These are phyloP conservation scores for Scutellaria galericulata DNA, from an alignment of 257 asterid species.

Conservation along the genomic window DNA sequence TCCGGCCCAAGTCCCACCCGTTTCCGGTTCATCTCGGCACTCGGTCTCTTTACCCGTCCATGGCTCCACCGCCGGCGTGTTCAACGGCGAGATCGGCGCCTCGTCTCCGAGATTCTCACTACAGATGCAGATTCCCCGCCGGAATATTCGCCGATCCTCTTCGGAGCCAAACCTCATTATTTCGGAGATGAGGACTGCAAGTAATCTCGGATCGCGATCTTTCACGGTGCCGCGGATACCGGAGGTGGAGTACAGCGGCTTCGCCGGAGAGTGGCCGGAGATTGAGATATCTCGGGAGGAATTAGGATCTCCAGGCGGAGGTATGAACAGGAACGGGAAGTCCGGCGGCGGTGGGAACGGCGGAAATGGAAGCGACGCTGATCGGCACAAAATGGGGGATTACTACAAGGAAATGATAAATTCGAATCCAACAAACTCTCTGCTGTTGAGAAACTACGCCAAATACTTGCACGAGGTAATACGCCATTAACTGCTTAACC, in stretches of 20 bases:
- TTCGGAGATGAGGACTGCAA: constrained; percentile 20
- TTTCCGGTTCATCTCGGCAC: constrained; percentile 34
- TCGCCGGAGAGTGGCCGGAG: constrained; percentile 27
- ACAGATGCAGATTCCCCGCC: constrained; percentile 30
- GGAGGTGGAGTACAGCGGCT: constrained; percentile 42
- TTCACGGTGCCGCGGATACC: constrained; percentile 39
- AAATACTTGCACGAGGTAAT: constrained; percentile 77
- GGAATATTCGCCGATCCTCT: constrained; percentile 43
- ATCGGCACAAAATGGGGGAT: constrained; percentile 43
- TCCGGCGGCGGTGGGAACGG: constrained; percentile 48
- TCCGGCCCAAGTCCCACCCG: constrained; percentile 31
- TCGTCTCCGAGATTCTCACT: constrained; percentile 42
- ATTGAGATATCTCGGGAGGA: constrained; percentile 29
- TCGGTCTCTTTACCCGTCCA: constrained; percentile 33
- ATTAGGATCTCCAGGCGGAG: constrained; percentile 53
- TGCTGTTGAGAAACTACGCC: constrained; percentile 72
- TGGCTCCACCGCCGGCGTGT: background rate
- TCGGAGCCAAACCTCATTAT: constrained; percentile 50
- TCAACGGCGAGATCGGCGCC: background rate
- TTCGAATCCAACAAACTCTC: constrained; percentile 57
- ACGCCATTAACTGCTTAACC: background rate
- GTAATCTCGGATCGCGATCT: constrained; percentile 44
- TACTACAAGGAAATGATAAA: constrained; percentile 61
- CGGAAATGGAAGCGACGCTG: constrained; percentile 27
- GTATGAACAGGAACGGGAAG: constrained; percentile 48